phyloP scores from a whole-genome alignment of 345 rosid genomes.

The Euphorbia tirucalli region DNA sequence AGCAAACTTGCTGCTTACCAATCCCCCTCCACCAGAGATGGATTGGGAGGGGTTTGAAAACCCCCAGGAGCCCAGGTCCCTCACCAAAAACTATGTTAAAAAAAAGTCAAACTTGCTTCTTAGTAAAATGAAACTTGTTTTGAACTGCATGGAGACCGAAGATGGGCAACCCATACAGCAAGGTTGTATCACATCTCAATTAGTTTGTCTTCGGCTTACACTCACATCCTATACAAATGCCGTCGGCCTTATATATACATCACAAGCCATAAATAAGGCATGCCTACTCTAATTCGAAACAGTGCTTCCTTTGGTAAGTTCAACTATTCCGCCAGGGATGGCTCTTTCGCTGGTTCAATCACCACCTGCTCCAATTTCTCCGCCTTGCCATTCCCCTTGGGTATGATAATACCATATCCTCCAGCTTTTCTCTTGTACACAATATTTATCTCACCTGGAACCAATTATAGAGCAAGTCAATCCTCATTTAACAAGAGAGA shows the following conservation, averaged over 20 bases:
- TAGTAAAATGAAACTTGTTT: neutral
- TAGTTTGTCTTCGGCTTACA: slow-evolving; percentile 2
- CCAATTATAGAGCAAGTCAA: slow-evolving; percentile 15
- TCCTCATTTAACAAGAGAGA: neutral
- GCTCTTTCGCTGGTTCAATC: slow-evolving; percentile 50
- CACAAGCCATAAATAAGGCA: neutral
- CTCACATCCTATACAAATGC: slow-evolving; percentile 9
- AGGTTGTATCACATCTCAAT: neutral
- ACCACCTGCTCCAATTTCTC: slow-evolving; percentile 62
- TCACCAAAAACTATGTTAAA: no score
- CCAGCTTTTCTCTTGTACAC: slow-evolving; percentile 81
- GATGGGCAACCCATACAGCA: neutral
- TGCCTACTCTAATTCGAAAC: neutral
- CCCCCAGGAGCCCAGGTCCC: no score
- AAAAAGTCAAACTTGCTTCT: no score
- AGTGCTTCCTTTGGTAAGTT: slow-evolving; percentile 6
- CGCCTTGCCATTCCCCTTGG: slow-evolving; percentile 56
- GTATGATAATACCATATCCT: slow-evolving; percentile 87
- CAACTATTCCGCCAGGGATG: slow-evolving; percentile 46
- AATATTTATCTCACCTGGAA: slow-evolving; percentile 82
- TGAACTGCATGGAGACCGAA: neutral
- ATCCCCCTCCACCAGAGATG: no score
- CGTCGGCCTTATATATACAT: slow-evolving; percentile 22
- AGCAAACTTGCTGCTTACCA: no score
- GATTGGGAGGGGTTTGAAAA: no score